These are phyloP conservation scores for Fusarium falciforme DNA, from an alignment of 2,329 filamentous ascomycete species.

Conservation along the genomic window DNA sequence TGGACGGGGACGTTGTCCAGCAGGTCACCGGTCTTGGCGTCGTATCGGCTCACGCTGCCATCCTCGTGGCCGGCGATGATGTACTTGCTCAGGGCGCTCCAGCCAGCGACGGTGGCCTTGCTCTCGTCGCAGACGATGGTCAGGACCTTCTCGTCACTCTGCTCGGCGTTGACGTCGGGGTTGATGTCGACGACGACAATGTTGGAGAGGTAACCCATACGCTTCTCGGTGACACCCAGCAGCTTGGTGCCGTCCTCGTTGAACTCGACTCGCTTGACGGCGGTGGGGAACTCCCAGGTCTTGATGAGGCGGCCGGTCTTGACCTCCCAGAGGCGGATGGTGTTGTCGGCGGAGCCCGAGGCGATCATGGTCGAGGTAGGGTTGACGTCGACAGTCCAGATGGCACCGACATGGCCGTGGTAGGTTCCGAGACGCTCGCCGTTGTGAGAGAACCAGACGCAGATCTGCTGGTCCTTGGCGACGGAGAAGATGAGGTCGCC, in stretches of 20 bases:
- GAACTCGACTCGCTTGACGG: conserved; percentile 98
- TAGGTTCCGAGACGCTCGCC: conserved; percentile 98
- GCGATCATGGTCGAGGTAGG: conserved; percentile 92
- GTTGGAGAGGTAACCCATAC: conserved; percentile 94
- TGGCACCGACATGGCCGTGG: conserved; percentile 94
- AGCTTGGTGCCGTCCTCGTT: conserved; percentile 91
- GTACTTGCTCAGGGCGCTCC: conserved; percentile 93
- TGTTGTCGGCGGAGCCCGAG: conserved; percentile 97
- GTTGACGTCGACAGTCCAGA: conserved; percentile 98
- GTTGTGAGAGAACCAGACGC: conserved; percentile 97
- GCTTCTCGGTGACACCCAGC: conserved; percentile 97
- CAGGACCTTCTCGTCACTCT: conserved; percentile 84
- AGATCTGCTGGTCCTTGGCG: conserved; percentile 95
- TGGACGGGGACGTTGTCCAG: conserved; percentile 85
- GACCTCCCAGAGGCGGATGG: conserved; percentile 96
- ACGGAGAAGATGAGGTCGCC: conserved; percentile 97
- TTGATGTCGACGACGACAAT: conserved; percentile 94
- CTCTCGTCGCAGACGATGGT: conserved; percentile 94
- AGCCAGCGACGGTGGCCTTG: conserved; percentile 97
- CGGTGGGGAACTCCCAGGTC: conserved; percentile 97
- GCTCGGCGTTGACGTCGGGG: conserved; percentile 83
- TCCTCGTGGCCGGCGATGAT: conserved; percentile 99
- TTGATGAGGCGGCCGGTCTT: conserved; percentile 93
- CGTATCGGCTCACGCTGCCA: conserved; percentile 89
- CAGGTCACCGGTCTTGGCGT: conserved; percentile 90